phyloP scores from a whole-genome alignment of 2,329 filamentous ascomycete species.

The Aspergillus aculeatus region DNA sequence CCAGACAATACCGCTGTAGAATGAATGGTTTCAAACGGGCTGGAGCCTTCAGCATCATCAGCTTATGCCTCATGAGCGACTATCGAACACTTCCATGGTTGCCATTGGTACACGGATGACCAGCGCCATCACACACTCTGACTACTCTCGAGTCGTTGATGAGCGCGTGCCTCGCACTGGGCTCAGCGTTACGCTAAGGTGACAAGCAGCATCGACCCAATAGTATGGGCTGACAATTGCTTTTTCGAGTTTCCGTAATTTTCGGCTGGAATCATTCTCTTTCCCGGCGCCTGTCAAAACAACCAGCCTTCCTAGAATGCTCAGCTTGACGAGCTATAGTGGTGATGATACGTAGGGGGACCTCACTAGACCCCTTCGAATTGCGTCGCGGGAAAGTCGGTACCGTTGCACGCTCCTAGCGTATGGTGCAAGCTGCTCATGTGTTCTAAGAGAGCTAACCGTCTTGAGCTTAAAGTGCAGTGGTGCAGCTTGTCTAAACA shows the following conservation, averaged over 20 bases:
- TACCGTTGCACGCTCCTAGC: constrained; percentile 4
- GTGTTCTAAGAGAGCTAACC: neutral
- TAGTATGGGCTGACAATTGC: constrained; percentile 1
- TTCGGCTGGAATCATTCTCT: neutral
- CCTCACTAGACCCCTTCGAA: neutral
- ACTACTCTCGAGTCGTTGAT: constrained; percentile 19
- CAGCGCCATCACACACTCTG: constrained; percentile 15
- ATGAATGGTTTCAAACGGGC: constrained; percentile 7
- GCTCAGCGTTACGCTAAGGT: constrained; percentile 17
- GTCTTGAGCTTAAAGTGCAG: neutral
- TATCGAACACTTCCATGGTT: constrained; percentile 15
- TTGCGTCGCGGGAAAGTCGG: constrained; percentile 15
- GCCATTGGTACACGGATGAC: constrained; percentile 22
- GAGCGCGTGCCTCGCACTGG: constrained; percentile 21
- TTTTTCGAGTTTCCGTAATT: neutral
- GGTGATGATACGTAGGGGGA: neutral
- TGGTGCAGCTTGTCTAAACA: constrained; percentile 1
- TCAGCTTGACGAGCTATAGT: neutral
- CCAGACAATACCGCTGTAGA: neutral
- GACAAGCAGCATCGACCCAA: constrained; percentile 14
- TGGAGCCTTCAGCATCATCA: constrained; percentile 11
- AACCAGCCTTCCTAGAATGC: neutral
- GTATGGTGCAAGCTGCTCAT: constrained; percentile 4
- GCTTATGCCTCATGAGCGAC: constrained; percentile 19
- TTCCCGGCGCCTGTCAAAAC: neutral